Evolutionary conservation across 2,329 filamentous ascomycete genomes (phyloP), one percentile per base, ranked within the genome.

Genomic region (Penicillium sp.): DNA sequence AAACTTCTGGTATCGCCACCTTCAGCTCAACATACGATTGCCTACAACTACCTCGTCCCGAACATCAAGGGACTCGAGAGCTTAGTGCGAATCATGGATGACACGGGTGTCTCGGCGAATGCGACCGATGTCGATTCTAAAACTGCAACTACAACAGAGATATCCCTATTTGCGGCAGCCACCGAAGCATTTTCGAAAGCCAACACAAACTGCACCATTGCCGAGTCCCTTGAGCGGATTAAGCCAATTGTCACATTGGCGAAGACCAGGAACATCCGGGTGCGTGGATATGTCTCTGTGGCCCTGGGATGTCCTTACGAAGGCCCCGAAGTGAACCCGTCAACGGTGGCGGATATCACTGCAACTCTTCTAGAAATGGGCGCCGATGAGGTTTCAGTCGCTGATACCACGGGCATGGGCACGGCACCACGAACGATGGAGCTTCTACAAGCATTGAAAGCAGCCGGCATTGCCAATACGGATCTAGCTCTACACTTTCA

Each of bases 341-440:
- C 83, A 63, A 82, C 80, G 54, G 86, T 88, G 2, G 85, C 86
- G 2, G 82, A 85, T 27, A 78, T 88, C 25, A 85, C 85, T 0
- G 81, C 84, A 0, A 81, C 77, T 7, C 73, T 88, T 39, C 76
- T 88, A 16, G 85, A 88, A 60, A 85, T 88, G 82, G 86, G 86
- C 19, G 85, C 84, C 6, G 83, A 87, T 62, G 85, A 88, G 67
- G 85, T 88, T 37, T 85, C 83, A 1, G 83, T 88, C 1, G 86
- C 85, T 1, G 86, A 88, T 62, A 88, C 86, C 1, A 88, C 86
- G 0, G 86, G 86, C 45, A 88, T 88, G 85, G 86, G 85, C 16
- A 88, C 86, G 1, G 84, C 84, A 10, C 85, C 84, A 1, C 80
- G 82, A 52, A 88, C 86, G 0, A 71, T 79, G 57, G 81, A 83